Base-by-base conservation (phyloP, 345 rosid genomes). In the Citrus hindsii region DNA sequence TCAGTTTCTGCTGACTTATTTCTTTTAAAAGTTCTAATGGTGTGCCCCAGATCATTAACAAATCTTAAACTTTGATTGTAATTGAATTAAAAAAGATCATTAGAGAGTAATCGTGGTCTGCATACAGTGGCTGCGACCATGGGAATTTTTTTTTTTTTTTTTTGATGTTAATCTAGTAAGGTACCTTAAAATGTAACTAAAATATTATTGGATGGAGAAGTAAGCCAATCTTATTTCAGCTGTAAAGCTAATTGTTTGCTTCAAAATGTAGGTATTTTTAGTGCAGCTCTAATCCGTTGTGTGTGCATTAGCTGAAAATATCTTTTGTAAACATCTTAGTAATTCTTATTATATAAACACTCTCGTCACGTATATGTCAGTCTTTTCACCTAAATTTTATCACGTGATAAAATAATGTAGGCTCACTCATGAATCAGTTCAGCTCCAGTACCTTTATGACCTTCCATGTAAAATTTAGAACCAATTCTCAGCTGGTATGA, bases 401-500 rank as follows among this genome's bases (percentile, higher is more conserved):
- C 48, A 10, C 48, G 48, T 3, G 48, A 42, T 42, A 42, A 12
- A 42, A 42, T 12, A 42, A 2, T 6, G 1, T 3, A 42, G 16
- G 14, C 4, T 12, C 14, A 42, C 4, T 42, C 14, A 0, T 38
- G 3, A 7, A 38, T 38, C 10, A 38, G 0, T 7, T 38, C 0
- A 38, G 0, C 0, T 38, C 3, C 1, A 3, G 0, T 10, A 12
- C 4, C 0, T 40, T 40, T 40, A 40, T 2, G 3, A 40, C 3
- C 3, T 9, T 40, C 1, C 0, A 9, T 40, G 3, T 40, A 0
- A 40, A 40, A 40, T 40, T 40, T 40, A 9, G 0, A 40, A 42
- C 0, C 0, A 10, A 42, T 42, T 10, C 14, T 42, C 16, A 42
- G 0, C 48, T 42, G 0, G 1, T 10, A 42, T 42, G 16, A 42